phyloP scores from a whole-genome alignment of 257 asterid genomes.

The Solanum tarapatanum region DNA sequence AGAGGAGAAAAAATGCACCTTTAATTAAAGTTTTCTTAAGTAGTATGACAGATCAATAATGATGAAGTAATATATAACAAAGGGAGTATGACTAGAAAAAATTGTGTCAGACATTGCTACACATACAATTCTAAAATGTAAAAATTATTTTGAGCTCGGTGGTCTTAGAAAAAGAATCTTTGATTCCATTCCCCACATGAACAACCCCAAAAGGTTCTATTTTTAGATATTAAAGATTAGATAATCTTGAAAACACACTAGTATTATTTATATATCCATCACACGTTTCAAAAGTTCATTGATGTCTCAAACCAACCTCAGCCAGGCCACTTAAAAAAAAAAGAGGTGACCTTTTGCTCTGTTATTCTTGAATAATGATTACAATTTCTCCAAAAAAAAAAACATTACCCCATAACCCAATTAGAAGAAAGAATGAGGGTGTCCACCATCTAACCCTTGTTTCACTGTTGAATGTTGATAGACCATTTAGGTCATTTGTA shows the following conservation, averaged over 20 bases:
- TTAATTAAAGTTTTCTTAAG: not conserved
- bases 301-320: not conserved
- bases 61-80: not conserved
- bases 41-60: not conserved
- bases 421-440: not conserved
- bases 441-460: not conserved
- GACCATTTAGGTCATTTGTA: not conserved
- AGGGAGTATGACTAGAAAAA: not conserved
- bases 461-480: too few species aligned
- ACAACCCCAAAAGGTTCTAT: not conserved
- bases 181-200: not conserved
- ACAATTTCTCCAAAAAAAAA: not conserved
- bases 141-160: not conserved
- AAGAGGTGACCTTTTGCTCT: not conserved
- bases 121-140: not conserved
- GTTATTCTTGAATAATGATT: not conserved
- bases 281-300: not conserved
- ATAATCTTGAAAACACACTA: not conserved
- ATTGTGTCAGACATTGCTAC: not conserved
- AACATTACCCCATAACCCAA: not conserved
- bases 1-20: not conserved
- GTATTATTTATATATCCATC: not conserved
- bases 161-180: not conserved
- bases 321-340: not conserved
- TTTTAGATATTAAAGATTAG: not conserved